These are phyloP conservation scores for Colletotrichum somersetense DNA, from an alignment of 2,329 filamentous ascomycete species.

Conservation along the genomic window DNA sequence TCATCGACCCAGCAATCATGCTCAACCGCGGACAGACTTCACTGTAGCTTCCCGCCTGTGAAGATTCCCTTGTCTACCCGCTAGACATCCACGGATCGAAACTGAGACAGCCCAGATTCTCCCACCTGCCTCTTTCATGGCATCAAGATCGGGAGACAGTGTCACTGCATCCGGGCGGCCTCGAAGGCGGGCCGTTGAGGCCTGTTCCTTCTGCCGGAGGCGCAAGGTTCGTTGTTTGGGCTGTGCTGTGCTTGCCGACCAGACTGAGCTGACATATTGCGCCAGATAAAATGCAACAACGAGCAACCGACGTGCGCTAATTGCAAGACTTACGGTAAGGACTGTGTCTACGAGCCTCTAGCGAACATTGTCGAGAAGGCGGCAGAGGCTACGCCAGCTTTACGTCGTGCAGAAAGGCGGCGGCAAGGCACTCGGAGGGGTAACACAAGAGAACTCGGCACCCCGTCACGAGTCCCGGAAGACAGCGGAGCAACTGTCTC, in stretches of 20 bases:
- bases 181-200: slow-evolving; percentile 48
- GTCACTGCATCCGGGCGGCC: slow-evolving; percentile 39
- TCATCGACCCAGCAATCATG: background rate
- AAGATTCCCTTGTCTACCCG: slow-evolving; percentile 11
- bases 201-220: slow-evolving; percentile 49
- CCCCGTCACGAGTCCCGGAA: slow-evolving; percentile 1
- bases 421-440: background rate
- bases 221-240: slow-evolving; percentile 46
- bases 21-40: slow-evolving; percentile 11
- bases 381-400: background rate
- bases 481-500: background rate
- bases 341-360: slow-evolving; percentile 57
- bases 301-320: slow-evolving; percentile 60
- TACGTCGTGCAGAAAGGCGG: slow-evolving; percentile 5
- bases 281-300: slow-evolving; percentile 64
- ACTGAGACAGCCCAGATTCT: background rate
- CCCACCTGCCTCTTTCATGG: background rate
- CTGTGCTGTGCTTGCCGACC: background rate
- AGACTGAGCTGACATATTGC: background rate
- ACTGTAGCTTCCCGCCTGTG: background rate
- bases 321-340: slow-evolving; percentile 59
- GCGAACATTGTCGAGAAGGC: slow-evolving; percentile 44
- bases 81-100: slow-evolving; percentile 6
- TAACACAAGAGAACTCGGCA: background rate
- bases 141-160: slow-evolving; percentile 7